A percentile compares a stretch with the other conserved stretches of the same genome.
Conservation (phyloP, 371 early-diverging fungal species). For the Polyrhizophydium stewartii region DNA sequence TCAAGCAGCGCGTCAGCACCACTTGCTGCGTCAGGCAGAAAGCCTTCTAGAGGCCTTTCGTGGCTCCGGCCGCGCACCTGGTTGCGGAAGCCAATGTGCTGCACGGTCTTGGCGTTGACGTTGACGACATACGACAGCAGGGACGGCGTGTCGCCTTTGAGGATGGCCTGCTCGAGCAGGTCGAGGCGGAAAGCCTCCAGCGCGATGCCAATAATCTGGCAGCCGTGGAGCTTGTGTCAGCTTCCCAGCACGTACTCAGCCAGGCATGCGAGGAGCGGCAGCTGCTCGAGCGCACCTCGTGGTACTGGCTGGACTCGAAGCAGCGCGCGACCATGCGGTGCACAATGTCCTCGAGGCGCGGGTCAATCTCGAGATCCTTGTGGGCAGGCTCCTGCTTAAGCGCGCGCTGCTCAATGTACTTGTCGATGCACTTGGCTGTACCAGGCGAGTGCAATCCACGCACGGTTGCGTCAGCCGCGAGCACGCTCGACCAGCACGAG, state of each 20-base stretch:
- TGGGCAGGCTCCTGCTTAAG: conserved; percentile 40
- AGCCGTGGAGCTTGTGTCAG: neutral
- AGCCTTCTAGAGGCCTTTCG: neutral
- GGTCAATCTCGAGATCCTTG: conserved; percentile 56
- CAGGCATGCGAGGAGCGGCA: neutral
- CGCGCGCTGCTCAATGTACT: conserved; percentile 77
- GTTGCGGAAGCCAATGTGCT: conserved; percentile 77
- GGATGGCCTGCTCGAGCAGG: conserved; percentile 75
- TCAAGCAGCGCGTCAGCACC: neutral
- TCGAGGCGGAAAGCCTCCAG: conserved; percentile 89
- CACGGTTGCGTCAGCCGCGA: neutral
- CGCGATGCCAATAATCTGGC: conserved; percentile 86
- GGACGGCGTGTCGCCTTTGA: conserved; percentile 55
- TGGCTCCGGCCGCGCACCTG: conserved; percentile 36
- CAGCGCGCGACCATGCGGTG: conserved; percentile 92
- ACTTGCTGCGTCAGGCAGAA: neutral
- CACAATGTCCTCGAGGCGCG: conserved; percentile 79
- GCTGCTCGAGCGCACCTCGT: conserved; percentile 50
- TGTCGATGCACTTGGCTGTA: conserved; percentile 76
- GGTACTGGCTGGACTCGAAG: conserved; percentile 78
- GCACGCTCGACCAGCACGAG: neutral
- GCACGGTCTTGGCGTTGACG: conserved; percentile 71
- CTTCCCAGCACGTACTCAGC: too few relatives aligned
- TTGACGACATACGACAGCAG: conserved; percentile 83
- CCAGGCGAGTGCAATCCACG: neutral